A percentile compares a stretch with the other conserved stretches of the same genome.
phyloP scores from a whole-genome alignment of 257 asterid species.

The Przewalskia tangutica region DNA sequence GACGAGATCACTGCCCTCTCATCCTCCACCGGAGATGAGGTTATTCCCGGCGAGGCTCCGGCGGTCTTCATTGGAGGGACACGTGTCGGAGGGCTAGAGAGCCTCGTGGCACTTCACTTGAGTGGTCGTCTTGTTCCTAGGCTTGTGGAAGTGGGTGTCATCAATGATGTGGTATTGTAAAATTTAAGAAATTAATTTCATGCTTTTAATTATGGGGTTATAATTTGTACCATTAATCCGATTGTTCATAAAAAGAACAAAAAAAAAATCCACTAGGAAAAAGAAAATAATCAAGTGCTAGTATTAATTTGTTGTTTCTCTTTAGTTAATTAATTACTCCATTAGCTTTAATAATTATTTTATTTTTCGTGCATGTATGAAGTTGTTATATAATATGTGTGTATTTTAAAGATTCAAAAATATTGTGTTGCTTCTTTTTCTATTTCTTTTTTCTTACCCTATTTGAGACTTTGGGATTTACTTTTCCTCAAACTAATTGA shows the following conservation, averaged over 20 bases:
- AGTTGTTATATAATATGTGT: neutral
- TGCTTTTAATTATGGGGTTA: neutral
- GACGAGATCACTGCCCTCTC: conserved; percentile 62
- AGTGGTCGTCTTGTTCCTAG: conserved; percentile 78
- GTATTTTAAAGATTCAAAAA: neutral
- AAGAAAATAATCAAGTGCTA: neutral
- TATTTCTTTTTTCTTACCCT: neutral
- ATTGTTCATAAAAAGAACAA: neutral
- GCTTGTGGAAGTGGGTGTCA: conserved; percentile 80
- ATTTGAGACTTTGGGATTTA: neutral
- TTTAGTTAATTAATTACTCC: neutral
- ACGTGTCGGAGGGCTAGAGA: conserved; percentile 79
- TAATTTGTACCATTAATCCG: neutral
- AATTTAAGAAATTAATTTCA: neutral
- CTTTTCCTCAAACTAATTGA: neutral
- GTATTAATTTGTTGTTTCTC: neutral
- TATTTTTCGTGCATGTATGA: neutral
- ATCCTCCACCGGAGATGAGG: neutral
- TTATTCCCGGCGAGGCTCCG: conserved; percentile 22
- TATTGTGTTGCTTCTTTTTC: neutral
- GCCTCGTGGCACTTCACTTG: conserved; percentile 69
- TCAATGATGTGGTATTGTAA: conserved; percentile 32
- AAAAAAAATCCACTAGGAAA: neutral
- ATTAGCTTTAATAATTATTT: neutral
- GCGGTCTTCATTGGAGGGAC: conserved; percentile 78